A percentile compares a stretch with the other conserved stretches of the same genome.
These are phyloP conservation scores for Chytriomyces hyalinus DNA, from an alignment of 192 early-diverging fungal species.

Conservation along the genomic window DNA sequence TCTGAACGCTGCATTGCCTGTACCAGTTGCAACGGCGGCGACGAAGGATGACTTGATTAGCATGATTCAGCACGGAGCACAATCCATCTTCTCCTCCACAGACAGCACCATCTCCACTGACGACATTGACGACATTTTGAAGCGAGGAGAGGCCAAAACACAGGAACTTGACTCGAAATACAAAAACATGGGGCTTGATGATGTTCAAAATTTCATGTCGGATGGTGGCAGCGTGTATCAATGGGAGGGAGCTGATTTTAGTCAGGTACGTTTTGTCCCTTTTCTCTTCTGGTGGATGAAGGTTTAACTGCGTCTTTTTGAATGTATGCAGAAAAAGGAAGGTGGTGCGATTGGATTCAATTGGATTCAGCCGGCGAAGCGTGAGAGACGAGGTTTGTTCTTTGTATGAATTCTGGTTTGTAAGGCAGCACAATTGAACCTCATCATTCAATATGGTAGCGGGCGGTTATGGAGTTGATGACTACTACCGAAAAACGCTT, in stretches of 20 bases:
- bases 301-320: background rate
- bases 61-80: constrained; percentile 98
- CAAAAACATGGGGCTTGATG: constrained; percentile 87
- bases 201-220: constrained; percentile 84
- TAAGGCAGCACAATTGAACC: background rate
- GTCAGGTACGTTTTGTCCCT: constrained; percentile 35
- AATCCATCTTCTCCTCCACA: constrained; percentile 74
- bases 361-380: constrained; percentile 95
- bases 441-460: background rate
- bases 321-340: constrained; percentile 45
- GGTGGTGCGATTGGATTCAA: constrained; percentile 54
- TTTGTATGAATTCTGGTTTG: background rate
- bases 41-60: constrained; percentile 85
- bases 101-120: constrained; percentile 75
- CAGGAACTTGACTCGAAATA: constrained; percentile 88
- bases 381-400: constrained; percentile 75
- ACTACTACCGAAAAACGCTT: constrained; percentile 90
- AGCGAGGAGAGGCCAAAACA: constrained; percentile 86
- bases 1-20: background rate
- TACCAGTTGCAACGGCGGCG: constrained; percentile 47
- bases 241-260: constrained; percentile 97
- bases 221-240: constrained; percentile 79
- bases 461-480: constrained; percentile 87
- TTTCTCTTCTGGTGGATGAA: background rate
- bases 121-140: constrained; percentile 85